phyloP scores from a whole-genome alignment of 164 flowering plant species.

The Kalanchoe fedtschenkoi region DNA sequence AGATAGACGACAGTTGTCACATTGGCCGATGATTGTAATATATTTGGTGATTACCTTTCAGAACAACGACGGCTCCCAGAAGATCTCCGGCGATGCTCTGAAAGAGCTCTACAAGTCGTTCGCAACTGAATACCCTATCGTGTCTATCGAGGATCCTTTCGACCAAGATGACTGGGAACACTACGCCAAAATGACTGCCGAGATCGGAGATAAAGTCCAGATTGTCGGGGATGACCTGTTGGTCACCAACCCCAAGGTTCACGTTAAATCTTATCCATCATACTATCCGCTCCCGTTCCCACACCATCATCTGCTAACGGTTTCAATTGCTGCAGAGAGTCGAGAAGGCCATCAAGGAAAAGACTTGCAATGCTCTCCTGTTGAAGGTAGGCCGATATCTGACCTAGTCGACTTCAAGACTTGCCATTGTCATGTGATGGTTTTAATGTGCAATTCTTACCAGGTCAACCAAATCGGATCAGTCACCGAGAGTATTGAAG shows the following conservation, averaged over 20 bases:
- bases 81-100: conserved; percentile 70
- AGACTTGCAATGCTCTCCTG: conserved; percentile 75
- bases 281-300: not conserved
- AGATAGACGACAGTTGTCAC: no score
- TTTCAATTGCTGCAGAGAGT: conserved; percentile 48
- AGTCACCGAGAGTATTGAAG: conserved; percentile 92
- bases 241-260: conserved; percentile 90
- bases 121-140: conserved; percentile 68
- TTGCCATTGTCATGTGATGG: not conserved
- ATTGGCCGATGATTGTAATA: no score
- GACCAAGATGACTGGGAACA: conserved; percentile 96
- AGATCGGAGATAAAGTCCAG: conserved; percentile 61
- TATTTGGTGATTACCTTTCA: conserved; percentile 14
- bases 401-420: not conserved
- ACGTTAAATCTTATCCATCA: not conserved
- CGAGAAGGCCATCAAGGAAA: conserved; percentile 67
- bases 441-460: not conserved
- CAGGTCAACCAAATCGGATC: conserved; percentile 95
- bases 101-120: conserved; percentile 83
- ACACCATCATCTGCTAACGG: not conserved
- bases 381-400: conserved; percentile 36
- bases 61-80: conserved; percentile 75
- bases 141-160: conserved; percentile 87
- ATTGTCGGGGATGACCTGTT: conserved; percentile 91
- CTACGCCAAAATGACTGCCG: conserved; percentile 55